Conservation (phyloP, 169 alveolate species). For the Plasmodium fragile region DNA sequence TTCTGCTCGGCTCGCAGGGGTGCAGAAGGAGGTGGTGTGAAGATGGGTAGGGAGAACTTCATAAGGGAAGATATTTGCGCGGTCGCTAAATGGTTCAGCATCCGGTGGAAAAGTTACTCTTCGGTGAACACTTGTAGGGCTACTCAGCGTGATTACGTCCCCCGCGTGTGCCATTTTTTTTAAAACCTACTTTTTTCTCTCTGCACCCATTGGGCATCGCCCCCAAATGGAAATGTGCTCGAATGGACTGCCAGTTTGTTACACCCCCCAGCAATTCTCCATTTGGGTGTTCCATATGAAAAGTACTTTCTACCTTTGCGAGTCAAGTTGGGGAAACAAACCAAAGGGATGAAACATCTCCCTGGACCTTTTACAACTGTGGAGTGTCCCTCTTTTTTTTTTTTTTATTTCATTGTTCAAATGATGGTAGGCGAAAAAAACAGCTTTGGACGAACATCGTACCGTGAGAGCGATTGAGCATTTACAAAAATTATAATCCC, state of each 20-base stretch:
- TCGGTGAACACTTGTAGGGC: background rate
- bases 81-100: background rate
- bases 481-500: background rate
- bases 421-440: background rate
- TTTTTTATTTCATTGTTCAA: background rate
- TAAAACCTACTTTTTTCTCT: background rate
- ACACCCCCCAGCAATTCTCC: background rate
- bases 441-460: background rate
- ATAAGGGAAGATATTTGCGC: background rate
- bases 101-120: background rate
- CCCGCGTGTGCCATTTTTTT: background rate
- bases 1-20: background rate
- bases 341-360: background rate
- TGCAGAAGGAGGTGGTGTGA: background rate
- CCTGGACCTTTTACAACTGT: background rate
- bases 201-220: background rate
- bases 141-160: background rate
- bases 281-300: background rate
- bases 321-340: background rate
- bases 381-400: background rate
- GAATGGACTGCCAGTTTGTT: background rate
- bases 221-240: background rate
- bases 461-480: background rate
- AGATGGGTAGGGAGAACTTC: background rate
- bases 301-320: background rate